phyloP scores from a whole-genome alignment of 169 alveolate species.

The Eimeria zaria region DNA sequence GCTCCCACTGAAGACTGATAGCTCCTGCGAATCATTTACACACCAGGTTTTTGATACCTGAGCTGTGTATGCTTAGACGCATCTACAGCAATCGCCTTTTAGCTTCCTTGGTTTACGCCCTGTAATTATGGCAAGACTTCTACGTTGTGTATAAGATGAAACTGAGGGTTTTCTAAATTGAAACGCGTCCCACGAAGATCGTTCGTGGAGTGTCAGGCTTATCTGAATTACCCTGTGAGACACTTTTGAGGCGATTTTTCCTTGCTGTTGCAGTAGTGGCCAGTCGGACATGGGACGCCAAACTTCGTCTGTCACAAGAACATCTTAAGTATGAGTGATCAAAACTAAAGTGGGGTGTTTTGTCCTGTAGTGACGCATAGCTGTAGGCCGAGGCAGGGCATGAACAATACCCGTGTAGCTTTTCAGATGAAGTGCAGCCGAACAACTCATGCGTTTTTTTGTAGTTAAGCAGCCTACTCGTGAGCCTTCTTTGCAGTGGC shows the following conservation, averaged over 20 bases:
- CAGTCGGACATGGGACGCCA: conserved; percentile 68
- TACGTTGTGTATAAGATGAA: not conserved
- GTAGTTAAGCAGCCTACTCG: not conserved
- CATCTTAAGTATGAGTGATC: not conserved
- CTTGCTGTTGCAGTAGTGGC: conserved; percentile 38
- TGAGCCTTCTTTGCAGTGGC: conserved; percentile 68
- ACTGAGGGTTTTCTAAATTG: not conserved
- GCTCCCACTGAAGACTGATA: conserved; percentile 57
- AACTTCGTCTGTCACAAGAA: conserved; percentile 22
- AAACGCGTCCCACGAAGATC: not conserved
- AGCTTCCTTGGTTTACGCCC: not conserved
- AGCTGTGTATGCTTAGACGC: not conserved
- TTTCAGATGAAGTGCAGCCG: not conserved
- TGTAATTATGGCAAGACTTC: not conserved
- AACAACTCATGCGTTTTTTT: not conserved
- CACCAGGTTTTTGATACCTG: not conserved
- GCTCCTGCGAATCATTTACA: not conserved
- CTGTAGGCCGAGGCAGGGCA: not conserved
- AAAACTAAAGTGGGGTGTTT: not conserved
- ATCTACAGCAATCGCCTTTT: not conserved
- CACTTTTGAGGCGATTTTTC: conserved; percentile 1
- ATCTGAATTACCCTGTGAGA: conserved; percentile 23
- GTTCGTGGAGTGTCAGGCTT: not conserved
- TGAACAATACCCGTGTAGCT: not conserved
- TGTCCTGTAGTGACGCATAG: not conserved